Evolutionary conservation across 2,329 filamentous ascomycete genomes (phyloP).

Genomic region (Apiospora rasikravindrae): DNA sequence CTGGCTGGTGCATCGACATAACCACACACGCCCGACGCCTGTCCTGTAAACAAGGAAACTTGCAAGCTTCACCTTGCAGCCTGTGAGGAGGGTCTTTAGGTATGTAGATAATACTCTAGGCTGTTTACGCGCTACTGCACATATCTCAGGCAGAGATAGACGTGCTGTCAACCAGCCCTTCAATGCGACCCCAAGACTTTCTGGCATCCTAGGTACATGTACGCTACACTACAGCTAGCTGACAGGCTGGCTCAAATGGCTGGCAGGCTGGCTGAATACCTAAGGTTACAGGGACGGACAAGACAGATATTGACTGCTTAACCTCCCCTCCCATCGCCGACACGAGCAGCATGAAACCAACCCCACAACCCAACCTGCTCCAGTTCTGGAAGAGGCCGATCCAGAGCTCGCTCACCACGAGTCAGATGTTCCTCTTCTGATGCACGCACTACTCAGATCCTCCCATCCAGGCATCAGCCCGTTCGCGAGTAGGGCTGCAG

Average conservation of each 20-base stretch:
- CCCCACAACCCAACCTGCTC: constrained; percentile 1
- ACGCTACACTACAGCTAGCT: not conserved
- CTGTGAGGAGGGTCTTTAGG: not conserved
- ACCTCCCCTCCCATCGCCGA: not conserved
- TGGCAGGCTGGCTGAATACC: not conserved
- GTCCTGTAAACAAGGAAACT: not conserved
- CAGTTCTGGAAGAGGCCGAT: not conserved
- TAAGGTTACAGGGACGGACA: not conserved
- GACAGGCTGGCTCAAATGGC: not conserved
- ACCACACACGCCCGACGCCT: not conserved
- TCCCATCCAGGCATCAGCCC: not conserved
- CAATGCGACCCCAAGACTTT: not conserved
- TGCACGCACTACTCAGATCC: not conserved
- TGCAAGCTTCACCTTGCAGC: not conserved
- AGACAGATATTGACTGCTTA: not conserved
- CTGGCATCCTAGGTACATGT: not conserved
- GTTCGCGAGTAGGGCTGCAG: not conserved
- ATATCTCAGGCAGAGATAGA: not conserved
- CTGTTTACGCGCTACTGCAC: not conserved
- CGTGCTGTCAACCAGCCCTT: not conserved
- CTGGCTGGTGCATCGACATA: not conserved
- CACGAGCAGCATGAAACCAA: not conserved
- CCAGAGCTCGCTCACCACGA: not conserved
- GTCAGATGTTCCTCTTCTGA: not conserved
- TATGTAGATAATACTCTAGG: not conserved